A percentile compares a stretch with the other conserved stretches of the same genome.
phyloP scores from a whole-genome alignment of 2,329 filamentous ascomycete genomes.

The Ophiostoma australiae region DNA sequence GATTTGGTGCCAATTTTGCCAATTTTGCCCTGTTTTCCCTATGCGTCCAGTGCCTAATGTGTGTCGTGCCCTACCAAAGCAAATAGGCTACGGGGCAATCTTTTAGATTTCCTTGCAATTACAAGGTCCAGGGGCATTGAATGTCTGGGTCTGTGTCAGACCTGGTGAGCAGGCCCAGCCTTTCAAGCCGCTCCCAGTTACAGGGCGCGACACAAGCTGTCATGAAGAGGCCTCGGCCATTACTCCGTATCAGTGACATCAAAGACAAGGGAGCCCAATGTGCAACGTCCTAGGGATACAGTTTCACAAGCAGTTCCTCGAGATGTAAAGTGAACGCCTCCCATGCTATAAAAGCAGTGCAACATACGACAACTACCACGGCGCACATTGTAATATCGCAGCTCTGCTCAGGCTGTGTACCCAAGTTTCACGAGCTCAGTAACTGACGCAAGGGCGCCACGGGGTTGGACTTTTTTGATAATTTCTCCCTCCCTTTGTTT shows the following conservation, averaged over 20 bases:
- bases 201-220: not conserved
- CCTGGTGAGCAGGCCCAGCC: not conserved
- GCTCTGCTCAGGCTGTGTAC: not conserved
- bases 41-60: not conserved
- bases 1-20: slow-evolving; percentile 16
- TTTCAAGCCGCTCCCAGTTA: not conserved
- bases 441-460: not conserved
- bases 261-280: not conserved
- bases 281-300: not conserved
- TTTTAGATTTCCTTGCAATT: not conserved
- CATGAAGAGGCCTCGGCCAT: not conserved
- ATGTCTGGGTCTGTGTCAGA: not conserved
- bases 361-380: not conserved
- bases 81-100: not conserved
- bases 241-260: no score
- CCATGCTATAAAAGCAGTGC: not conserved
- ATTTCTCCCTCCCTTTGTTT: not conserved
- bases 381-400: not conserved
- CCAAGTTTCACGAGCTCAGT: not conserved
- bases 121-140: slow-evolving; percentile 11
- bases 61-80: not conserved
- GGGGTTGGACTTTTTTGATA: not conserved
- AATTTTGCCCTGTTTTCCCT: not conserved
- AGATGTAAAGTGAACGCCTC: not conserved
- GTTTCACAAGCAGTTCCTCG: not conserved